These are phyloP conservation scores for Scutellaria barbata DNA, from an alignment of 257 asterid species.

Conservation along the genomic window DNA sequence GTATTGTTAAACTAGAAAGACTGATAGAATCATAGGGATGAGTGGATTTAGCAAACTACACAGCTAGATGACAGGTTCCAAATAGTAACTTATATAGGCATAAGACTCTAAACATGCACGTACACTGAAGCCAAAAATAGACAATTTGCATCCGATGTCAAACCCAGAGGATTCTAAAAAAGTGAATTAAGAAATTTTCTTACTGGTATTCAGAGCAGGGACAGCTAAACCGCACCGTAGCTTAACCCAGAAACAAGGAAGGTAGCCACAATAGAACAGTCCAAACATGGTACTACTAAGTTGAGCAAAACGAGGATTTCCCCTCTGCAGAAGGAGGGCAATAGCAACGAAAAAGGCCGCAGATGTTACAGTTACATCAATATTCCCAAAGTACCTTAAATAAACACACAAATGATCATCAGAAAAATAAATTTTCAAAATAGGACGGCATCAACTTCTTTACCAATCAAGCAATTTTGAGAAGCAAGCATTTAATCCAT, in stretches of 20 bases:
- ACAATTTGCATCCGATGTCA: slow-evolving; percentile 23
- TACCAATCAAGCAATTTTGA: slow-evolving; percentile 3
- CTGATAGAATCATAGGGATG: too few relatives aligned
- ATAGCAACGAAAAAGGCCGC: slow-evolving; percentile 87
- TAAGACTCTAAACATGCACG: slow-evolving; percentile 10
- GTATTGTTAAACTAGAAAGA: too few relatives aligned
- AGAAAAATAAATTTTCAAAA: slow-evolving; percentile 28
- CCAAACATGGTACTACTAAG: slow-evolving; percentile 97
- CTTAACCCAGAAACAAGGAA: slow-evolving; percentile 99
- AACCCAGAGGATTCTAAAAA: slow-evolving; percentile 25
- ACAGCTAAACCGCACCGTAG: slow-evolving; percentile 85
- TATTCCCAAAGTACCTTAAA: slow-evolving; percentile 82
- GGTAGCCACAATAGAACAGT: slow-evolving; percentile 94
- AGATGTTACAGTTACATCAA: slow-evolving; percentile 89
- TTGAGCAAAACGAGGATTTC: slow-evolving; percentile 92
- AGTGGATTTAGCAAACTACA: slow-evolving; percentile 1
- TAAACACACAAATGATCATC: slow-evolving; percentile 28
- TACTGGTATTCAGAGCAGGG: slow-evolving; percentile 85
- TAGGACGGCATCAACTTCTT: slow-evolving; percentile 8
- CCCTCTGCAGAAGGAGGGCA: slow-evolving; percentile 81
- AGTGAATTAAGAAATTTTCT: slow-evolving; percentile 38
- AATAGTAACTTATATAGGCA: background rate
- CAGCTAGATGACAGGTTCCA: background rate
- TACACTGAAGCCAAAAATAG: slow-evolving; percentile 20
- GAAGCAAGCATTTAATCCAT: slow-evolving; percentile 1